Conservation (phyloP, 371 early-diverging fungal genomes). For the Choanephora cucurbitarum region DNA sequence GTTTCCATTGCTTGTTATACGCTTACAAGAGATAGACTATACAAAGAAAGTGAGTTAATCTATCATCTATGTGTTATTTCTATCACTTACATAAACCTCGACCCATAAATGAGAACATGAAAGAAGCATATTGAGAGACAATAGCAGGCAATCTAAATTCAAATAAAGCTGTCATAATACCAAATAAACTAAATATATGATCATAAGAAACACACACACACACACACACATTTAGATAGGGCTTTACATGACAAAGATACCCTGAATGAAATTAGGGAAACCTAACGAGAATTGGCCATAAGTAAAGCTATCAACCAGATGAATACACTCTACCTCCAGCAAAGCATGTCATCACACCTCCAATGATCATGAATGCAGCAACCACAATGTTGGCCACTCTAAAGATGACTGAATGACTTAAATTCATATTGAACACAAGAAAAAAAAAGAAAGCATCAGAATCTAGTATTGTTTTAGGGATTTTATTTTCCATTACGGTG, state of each 20-base stretch:
- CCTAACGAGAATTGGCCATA: constrained; percentile 16
- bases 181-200: constrained; percentile 31
- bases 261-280: constrained; percentile 47
- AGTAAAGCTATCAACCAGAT: too few relatives aligned
- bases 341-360: constrained; percentile 40
- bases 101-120: constrained; percentile 36
- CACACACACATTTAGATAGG: too few relatives aligned
- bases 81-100: constrained; percentile 29
- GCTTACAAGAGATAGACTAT: constrained; percentile 22
- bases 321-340: constrained; percentile 38
- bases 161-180: constrained; percentile 39
- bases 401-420: constrained; percentile 31
- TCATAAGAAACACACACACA: neutral
- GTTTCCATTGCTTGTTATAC: neutral
- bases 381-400: constrained; percentile 36
- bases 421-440: constrained; percentile 10
- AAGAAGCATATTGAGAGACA: constrained; percentile 33
- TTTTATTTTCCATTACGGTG: too few relatives aligned
- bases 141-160: constrained; percentile 40
- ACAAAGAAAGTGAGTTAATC: neutral
- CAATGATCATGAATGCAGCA: constrained; percentile 42
- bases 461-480: too few relatives aligned
- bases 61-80: neutral
- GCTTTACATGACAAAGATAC: constrained; percentile 46
- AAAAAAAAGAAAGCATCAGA: constrained; percentile 9